These are phyloP conservation scores for Fusarium sp. DNA, from an alignment of 2,329 filamentous ascomycete genomes.

Conservation along the genomic window DNA sequence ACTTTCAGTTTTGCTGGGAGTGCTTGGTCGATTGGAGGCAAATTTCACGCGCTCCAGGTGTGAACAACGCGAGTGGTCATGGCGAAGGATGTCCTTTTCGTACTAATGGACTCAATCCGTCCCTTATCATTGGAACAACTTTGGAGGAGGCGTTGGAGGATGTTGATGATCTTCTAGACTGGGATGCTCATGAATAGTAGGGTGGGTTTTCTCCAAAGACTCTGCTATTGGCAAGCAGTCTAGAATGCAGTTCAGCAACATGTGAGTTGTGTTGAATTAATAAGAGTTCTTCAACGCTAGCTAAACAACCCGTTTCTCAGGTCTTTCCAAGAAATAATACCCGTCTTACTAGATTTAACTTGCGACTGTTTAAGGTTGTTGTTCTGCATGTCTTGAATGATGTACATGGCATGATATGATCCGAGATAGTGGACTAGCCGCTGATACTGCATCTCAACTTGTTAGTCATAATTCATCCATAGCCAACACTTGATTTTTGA, in stretches of 20 bases:
- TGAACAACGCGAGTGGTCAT: not conserved
- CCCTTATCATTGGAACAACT: no score
- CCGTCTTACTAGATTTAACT: no score
- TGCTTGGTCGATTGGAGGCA: not conserved
- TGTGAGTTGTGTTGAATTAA: no score
- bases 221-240: no score
- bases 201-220: no score
- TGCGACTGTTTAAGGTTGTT: no score
- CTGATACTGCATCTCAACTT: not conserved
- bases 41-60: not conserved
- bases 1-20: not conserved
- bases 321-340: no score
- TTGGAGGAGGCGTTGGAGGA: not conserved
- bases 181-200: no score
- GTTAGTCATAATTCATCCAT: not conserved
- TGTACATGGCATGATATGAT: conserved; percentile 9
- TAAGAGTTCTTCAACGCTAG: no score
- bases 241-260: no score
- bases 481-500: not conserved
- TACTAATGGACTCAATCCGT: not conserved
- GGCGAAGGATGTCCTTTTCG: not conserved
- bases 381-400: not conserved
- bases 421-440: not conserved
- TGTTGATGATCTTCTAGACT: no score
- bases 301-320: no score